Base-by-base conservation (phyloP, 139 green algal species). In the Chlamydomonas sp. region DNA sequence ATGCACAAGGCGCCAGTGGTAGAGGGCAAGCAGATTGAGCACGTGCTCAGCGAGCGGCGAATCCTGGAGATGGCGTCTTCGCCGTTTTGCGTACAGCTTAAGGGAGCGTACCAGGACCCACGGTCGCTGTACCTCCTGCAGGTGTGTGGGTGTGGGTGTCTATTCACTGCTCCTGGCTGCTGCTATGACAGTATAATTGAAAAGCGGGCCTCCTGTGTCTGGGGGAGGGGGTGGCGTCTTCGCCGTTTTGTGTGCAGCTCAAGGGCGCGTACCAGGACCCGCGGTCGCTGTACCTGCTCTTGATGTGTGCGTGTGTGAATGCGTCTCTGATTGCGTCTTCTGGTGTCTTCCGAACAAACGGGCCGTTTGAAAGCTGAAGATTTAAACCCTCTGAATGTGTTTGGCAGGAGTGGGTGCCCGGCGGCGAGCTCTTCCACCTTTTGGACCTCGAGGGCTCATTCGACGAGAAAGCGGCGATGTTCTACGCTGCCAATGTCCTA, bases 371-470 rank as follows among this genome's bases (percentile, higher is more conserved):
- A n/a, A n/a, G n/a, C n/a, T n/a, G n/a, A n/a, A n/a, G n/a, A n/a
- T n/a, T n/a, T n/a, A n/a, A n/a, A n/a, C n/a, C 47, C 47, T 57
- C 16, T 57, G 20, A 20, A n/a, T n/a, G n/a, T n/a, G n/a, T n/a
- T 64, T 33, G 33, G 29, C 82, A 89, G 79, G 85, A 90, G 65
- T 89, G 81, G 79, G 80, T 89, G 29, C 78, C 85, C 20, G 85
- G 85, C 24, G 87, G 87, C 5, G 88, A 93, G 77, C 86, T 93
- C 38, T 91, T 93, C 77, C 80, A 88, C 54, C 84, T 88, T 61
- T 79, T 91, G 29, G 76, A 89, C 49, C 67, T 88, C 35, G 79
- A 86, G 65, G 84, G 82, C 38, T 72, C 72, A 26, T 85, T 83
- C 63, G 76, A 82, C 31, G 86, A 92, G 39, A 48, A 64, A 48